These are phyloP conservation scores for Theobroma cacao DNA, from an alignment of 345 rosid species.

Conservation along the genomic window DNA sequence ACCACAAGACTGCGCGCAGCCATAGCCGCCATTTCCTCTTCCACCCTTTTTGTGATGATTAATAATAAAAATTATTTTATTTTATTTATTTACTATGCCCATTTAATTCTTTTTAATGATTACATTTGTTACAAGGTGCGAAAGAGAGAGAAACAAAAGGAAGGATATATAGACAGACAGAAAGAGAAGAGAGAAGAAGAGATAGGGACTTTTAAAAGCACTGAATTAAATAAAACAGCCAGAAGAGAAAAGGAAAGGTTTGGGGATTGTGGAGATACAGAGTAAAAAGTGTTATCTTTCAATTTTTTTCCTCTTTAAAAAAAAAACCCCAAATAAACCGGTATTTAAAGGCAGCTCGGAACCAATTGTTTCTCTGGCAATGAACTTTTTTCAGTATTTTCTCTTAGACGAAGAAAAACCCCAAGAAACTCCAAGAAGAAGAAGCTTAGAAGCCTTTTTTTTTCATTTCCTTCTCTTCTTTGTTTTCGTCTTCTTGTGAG, in stretches of 20 bases:
- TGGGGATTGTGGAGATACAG: slow-evolving; percentile 26
- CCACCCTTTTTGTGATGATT: slow-evolving; percentile 15
- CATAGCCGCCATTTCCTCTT: slow-evolving; percentile 68
- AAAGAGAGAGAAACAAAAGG: not conserved
- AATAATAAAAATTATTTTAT: not conserved
- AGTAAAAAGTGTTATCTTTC: not conserved
- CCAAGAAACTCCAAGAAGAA: not conserved
- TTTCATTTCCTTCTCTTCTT: too few species aligned
- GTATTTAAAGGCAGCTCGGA: slow-evolving; percentile 33
- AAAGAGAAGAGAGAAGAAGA: slow-evolving; percentile 5
- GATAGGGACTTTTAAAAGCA: slow-evolving; percentile 26
- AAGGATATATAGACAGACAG: not conserved
- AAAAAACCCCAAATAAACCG: slow-evolving; percentile 7
- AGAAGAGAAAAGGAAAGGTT: not conserved
- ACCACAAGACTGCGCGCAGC: slow-evolving; percentile 56
- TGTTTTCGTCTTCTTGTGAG: not conserved
- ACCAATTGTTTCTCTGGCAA: slow-evolving; percentile 13
- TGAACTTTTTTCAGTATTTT: slow-evolving; percentile 18
- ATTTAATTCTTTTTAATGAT: not conserved
- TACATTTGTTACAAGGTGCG: slow-evolving; percentile 1
- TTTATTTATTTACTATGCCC: not conserved
- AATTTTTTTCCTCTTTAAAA: not conserved
- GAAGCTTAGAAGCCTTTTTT: not conserved
- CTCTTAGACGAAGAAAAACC: not conserved
- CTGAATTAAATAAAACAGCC: slow-evolving; percentile 13